Evolutionary conservation across 768 basidiomycete species (phyloP).

Genomic region (Terana coerulea): DNA sequence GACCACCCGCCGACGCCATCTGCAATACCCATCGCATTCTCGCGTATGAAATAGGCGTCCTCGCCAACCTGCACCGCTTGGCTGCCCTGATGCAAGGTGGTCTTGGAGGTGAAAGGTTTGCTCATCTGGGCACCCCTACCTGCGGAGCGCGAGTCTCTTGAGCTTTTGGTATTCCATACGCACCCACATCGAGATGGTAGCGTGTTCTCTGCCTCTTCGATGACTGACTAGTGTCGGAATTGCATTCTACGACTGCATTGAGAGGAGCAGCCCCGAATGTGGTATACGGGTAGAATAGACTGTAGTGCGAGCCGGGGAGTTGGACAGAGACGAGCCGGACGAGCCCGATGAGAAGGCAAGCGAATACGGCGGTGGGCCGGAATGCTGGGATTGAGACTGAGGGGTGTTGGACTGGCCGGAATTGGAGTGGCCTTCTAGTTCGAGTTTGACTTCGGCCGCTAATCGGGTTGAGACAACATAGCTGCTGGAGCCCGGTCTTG

Average conservation of each 20-base stretch:
- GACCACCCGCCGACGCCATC: conserved; percentile 97
- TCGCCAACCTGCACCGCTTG: conserved; percentile 79
- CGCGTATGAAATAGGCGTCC: conserved; percentile 81
- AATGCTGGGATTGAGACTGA: conserved; percentile 31
- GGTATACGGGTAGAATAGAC: conserved; percentile 37
- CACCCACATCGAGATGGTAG: conserved; percentile 68
- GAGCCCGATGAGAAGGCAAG: conserved; percentile 44
- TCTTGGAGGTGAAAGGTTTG: background rate
- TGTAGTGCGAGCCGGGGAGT: conserved; percentile 29
- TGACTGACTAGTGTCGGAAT: conserved; percentile 15
- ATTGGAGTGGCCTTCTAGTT: conserved; percentile 33
- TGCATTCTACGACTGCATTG: conserved; percentile 13
- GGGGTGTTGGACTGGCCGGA: conserved; percentile 29
- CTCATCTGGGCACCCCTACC: conserved; percentile 20
- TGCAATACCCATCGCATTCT: conserved; percentile 89
- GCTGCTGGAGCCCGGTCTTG: conserved; percentile 37
- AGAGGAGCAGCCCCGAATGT: conserved; percentile 25
- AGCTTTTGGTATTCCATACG: conserved; percentile 81
- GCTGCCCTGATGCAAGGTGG: background rate
- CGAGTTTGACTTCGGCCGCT: conserved; percentile 43
- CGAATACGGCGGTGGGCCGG: conserved; percentile 33
- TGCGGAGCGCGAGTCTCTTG: conserved; percentile 18
- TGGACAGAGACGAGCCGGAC: conserved; percentile 27
- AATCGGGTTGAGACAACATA: conserved; percentile 39
- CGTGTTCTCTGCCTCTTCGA: conserved; percentile 30